Conservation (phyloP, 495 filamentous ascomycete genomes). For the Xylaria curta region DNA sequence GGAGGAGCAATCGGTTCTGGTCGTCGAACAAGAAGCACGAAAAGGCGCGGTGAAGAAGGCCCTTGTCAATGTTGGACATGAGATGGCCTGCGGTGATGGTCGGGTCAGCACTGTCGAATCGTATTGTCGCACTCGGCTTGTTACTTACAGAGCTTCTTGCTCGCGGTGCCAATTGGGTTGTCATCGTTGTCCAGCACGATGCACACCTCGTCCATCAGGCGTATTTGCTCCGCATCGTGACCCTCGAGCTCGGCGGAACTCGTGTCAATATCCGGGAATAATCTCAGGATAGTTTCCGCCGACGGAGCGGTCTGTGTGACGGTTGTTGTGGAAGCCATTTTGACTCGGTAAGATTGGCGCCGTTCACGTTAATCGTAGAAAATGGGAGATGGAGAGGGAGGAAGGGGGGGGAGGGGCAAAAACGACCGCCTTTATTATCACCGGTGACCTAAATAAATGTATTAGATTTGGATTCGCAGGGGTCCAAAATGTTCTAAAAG, state of each 20-base stretch:
- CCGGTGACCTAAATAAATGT: neutral
- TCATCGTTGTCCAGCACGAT: slow-evolving; percentile 95
- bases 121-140: neutral
- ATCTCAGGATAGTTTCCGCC: slow-evolving; percentile 81
- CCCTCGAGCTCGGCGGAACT: slow-evolving; percentile 76
- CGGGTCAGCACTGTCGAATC: slow-evolving; percentile 18
- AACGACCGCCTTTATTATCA: slow-evolving; percentile 24
- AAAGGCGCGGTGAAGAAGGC: slow-evolving; percentile 95
- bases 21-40: slow-evolving; percentile 97
- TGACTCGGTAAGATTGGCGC: slow-evolving; percentile 11
- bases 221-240: slow-evolving; percentile 97
- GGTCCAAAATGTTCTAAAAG: slow-evolving; percentile 1
- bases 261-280: slow-evolving; percentile 98
- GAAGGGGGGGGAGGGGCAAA: slow-evolving; percentile 20
- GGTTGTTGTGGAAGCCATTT: slow-evolving; percentile 49
- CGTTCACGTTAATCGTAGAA: slow-evolving; percentile 2
- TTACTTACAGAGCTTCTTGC: slow-evolving; percentile 93
- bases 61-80: slow-evolving; percentile 96
- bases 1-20: slow-evolving; percentile 85
- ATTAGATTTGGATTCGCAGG: slow-evolving; percentile 2
- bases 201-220: slow-evolving; percentile 98
- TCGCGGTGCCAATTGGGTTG: slow-evolving; percentile 91
- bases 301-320: slow-evolving; percentile 65
- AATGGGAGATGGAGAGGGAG: slow-evolving; percentile 3
- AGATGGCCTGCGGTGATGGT: slow-evolving; percentile 74